Evolutionary conservation across 2,329 filamentous ascomycete species (phyloP), one percentile per base, ranked within the genome.

Genomic region (Pyrenochaeta sp.): DNA sequence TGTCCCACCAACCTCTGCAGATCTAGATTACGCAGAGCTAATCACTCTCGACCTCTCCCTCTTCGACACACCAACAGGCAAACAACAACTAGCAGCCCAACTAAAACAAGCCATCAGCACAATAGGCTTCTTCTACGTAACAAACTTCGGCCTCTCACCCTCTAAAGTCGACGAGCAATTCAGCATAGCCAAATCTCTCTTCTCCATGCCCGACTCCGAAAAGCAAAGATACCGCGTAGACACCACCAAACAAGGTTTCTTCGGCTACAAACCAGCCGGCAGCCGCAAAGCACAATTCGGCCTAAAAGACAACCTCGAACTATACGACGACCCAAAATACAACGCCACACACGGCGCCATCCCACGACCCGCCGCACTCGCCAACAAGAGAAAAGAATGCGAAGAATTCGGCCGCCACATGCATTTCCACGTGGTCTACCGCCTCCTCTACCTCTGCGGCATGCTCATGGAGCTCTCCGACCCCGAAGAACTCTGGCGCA

Each of bases 61-160:
- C 22, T 64, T 52, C 49, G 32, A 54, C 45, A 46, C 43, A 3
- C 54, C 54, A 7, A 27, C 37, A 4, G 61, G 61, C 1, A 64
- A 61, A 48, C 32, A 55, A 25, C 24, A 50, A 12, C 54, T 61
- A 1, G 61, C 58, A 2, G 9, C 28, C 5, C 58, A 58, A 39
- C 60, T 63, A 19, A 49, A 52, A 36, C 44, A 48, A 13, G 58
- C 61, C 28, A 58, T 61, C 39, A 45, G 43, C 50, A 58, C 51
- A 5, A 49, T 59, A n/a, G 61, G 61, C 25, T 64, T 61, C 59
- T 64, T 64, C 54, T 64, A 64, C 45, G 55, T 64, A 22, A 64
- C 40, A 12, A 64, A 64, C 48, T 61, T 59, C 37, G 61, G 61
- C 12, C 54, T 64, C 27, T 7, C 46, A 10, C 22, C 60, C 36